phyloP scores from a whole-genome alignment of 176 grass and related monocot genomes.

The Triticum timopheevii region DNA sequence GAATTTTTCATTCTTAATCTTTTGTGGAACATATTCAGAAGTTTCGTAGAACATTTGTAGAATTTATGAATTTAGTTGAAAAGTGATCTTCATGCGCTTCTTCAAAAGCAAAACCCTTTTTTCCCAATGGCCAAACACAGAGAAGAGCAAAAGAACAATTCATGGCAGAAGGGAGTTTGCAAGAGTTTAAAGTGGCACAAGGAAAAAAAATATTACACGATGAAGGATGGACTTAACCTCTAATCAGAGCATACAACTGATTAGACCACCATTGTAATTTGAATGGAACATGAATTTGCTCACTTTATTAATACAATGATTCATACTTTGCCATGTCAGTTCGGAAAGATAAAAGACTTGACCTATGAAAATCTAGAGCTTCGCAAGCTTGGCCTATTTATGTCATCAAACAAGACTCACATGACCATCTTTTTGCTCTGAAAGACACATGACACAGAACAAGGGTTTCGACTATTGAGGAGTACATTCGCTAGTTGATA shows the following conservation, averaged over 20 bases:
- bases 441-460: neutral
- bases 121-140: neutral
- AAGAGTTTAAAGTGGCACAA: neutral
- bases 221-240: neutral
- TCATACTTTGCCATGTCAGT: neutral
- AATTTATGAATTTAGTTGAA: neutral
- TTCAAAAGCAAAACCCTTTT: neutral
- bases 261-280: neutral
- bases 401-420: neutral
- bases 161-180: neutral
- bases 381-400: neutral
- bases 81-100: neutral
- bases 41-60: neutral
- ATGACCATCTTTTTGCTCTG: neutral
- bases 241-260: conserved; percentile 7
- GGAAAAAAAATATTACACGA: neutral
- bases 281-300: neutral
- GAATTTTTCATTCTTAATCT: neutral
- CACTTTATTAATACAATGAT: neutral
- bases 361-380: neutral
- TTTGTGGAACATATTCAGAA: neutral
- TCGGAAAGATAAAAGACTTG: neutral
- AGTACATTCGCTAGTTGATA: conserved; percentile 13
- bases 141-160: neutral
- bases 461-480: too few species aligned